These are phyloP conservation scores for Fusarium aywerte DNA, from an alignment of 2,329 filamentous ascomycete species.

Conservation along the genomic window DNA sequence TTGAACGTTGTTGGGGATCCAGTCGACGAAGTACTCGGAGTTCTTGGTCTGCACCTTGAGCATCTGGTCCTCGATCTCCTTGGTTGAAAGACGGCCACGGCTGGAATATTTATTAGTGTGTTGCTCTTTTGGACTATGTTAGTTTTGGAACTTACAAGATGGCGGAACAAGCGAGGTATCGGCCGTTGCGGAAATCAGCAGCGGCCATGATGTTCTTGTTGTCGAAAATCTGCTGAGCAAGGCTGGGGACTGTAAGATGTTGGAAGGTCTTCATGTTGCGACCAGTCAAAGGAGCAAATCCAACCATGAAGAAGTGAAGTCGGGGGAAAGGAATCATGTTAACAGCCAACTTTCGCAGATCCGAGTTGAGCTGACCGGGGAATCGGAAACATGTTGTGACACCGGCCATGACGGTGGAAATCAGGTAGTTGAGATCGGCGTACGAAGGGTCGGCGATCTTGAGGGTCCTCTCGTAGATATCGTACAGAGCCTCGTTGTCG, in stretches of 20 bases:
- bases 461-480: conserved; percentile 99
- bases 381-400: conserved; percentile 98
- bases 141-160: conserved; percentile 78
- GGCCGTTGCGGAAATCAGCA: conserved; percentile 99
- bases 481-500: conserved; percentile 99
- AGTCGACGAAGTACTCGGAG: conserved; percentile 99
- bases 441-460: conserved; percentile 99
- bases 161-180: conserved; percentile 98
- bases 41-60: conserved; percentile 99
- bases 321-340: conserved; percentile 99
- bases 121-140: no score
- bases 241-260: conserved; percentile 93
- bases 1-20: conserved; percentile 99
- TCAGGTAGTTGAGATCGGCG: conserved; percentile 98
- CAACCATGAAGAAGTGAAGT: conserved; percentile 99
- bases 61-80: conserved; percentile 99
- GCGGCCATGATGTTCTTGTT: conserved; percentile 99
- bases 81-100: conserved; percentile 99
- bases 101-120: conserved; percentile 52
- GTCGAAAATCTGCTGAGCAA: conserved; percentile 99
- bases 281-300: conserved; percentile 97
- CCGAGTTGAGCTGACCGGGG: conserved; percentile 99
- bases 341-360: conserved; percentile 98
- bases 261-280: conserved; percentile 88
- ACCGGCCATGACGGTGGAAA: conserved; percentile 99